Evolutionary conservation across 1,139 yeast genomes (phyloP), one percentile per base, ranked within the genome.

Genomic region (Magnusiomyces clavatus): DNA sequence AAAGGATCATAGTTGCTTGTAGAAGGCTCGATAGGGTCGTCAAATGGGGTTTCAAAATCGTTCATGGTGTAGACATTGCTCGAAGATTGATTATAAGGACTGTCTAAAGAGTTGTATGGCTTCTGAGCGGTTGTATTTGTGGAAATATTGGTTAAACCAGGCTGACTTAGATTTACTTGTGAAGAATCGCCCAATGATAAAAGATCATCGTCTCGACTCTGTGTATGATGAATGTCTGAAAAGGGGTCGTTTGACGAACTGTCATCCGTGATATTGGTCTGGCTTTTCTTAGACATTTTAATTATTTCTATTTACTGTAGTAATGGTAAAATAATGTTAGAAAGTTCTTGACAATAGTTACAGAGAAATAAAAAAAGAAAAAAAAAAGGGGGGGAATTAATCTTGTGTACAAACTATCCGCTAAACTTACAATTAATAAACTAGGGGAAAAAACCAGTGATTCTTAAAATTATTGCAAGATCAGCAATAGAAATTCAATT

Each of bases 221-320:
- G 44, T 10, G 31, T 42, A 12, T n/a, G 11, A 13, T 29, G 34
- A 14, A 34, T 41, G 19, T 53, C 55, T 13, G 51, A 43, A 19
- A 53, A 53, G n/a, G 55, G 54, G 31, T 53, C 43, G 13, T 41
- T 49, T 16, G 49, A 43, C 16, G 49, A 49, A 43, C 49, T 50
- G 17, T 43, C 48, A 39, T 53, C 57, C 19, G 51, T 53, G 43
- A 49, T 48, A 24, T 49, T 52, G 45, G 17, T 42, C 43, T 46
- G 37, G 47, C 47, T 42, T 36, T 51, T 47, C 17, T 48, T 47
- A 13, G 50, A 43, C 51, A 29, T 31, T 44, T 53, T 40, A 36
- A 43, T 24, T 42, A 43, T 43, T 44, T 44, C 24, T 14, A 44
- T 19, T 17, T 20, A 13, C 5, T 13, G 43, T n/a, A 40, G 44